Conservation (phyloP, 164 flowering plant genomes). For the Nymphaea colorata region DNA sequence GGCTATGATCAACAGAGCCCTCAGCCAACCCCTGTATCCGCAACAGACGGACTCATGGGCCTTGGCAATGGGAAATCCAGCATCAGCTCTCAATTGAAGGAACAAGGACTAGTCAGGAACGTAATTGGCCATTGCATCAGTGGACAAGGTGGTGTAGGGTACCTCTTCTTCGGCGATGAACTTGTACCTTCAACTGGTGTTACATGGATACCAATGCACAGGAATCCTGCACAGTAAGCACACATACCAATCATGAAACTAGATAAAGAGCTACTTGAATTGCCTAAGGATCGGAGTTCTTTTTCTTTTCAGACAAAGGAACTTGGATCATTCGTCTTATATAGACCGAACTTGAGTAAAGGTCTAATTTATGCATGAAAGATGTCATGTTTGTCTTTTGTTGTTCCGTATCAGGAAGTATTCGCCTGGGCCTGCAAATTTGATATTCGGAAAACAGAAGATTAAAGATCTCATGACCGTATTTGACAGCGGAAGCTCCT, state of each 20-base stretch:
- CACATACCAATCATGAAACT: no score
- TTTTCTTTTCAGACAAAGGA: not conserved
- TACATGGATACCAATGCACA: conserved; percentile 66
- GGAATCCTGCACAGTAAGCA: conserved; percentile 23
- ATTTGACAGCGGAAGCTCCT: conserved; percentile 94
- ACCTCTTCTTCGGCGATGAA: conserved; percentile 70
- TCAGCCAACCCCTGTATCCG: conserved; percentile 33
- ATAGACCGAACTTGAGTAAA: no score
- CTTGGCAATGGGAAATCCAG: conserved; percentile 69
- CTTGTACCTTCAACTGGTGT: conserved; percentile 50
- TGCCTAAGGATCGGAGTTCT: no score
- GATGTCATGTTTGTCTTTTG: no score
- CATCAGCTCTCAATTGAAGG: conserved; percentile 57
- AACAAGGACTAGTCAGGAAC: conserved; percentile 45
- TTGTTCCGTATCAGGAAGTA: conserved; percentile 15
- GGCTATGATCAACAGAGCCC: conserved; percentile 71
- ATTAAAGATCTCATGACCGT: conserved; percentile 33
- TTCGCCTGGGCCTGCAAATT: conserved; percentile 63
- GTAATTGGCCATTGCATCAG: conserved; percentile 86
- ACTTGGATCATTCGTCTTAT: no score
- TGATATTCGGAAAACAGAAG: conserved; percentile 44
- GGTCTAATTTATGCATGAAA: no score
- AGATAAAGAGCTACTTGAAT: no score
- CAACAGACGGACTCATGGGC: conserved; percentile 82
- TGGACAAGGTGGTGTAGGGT: conserved; percentile 50